Evolutionary conservation across 1,284 basidiomycete genomes (phyloP), one percentile per base, ranked within the genome.

Genomic region (Rhodotorula sp.): DNA sequence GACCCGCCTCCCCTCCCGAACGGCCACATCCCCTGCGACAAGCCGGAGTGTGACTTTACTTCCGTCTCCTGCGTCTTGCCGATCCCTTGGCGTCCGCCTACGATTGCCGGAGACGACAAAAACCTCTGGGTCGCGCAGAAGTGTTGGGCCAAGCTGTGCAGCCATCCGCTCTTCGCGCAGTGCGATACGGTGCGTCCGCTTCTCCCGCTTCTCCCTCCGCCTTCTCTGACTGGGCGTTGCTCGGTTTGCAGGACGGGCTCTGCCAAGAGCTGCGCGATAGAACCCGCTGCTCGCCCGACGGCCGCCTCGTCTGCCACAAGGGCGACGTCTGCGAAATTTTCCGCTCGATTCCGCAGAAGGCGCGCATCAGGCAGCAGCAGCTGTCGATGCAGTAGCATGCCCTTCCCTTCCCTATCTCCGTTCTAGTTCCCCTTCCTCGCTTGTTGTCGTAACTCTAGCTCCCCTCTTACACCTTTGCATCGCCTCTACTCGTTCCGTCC

Each of bases 11-110:
- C 64, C 4, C 55, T 70, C 13, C 62, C 64, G 19, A 22, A 32
- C 19, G 67, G 65, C 13, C 51, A 65, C 15, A 61, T 75, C 30
- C 72, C 72, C 17, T 75, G 74, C 63, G 68, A 72, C 56, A 74
- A 72, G 63, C 73, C 74, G 22, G 66, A 74, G 39, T 76, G 73
- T 58, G 73, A 76, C 56, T 76, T 74, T 30, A 59, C 53, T 4
- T 34, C 58, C 22, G 55, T 65, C 8, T 53, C 47, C 8, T 75
- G 74, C 48, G 61, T 59, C 10, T 17, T 75, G 4, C 74, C 74
- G 20, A 49, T 70, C 22, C 74, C 74, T 13, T 75, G 74, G 74
- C 52, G 74, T 2, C 74, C 74, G 22, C 67, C 70, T 10, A 59
- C 68, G 0, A 27, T 29, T 17, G 52, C 56, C 7, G 55, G 49